Evolutionary conservation across 1,284 basidiomycete genomes (phyloP).

Genomic region (Amylostereum areolatum): DNA sequence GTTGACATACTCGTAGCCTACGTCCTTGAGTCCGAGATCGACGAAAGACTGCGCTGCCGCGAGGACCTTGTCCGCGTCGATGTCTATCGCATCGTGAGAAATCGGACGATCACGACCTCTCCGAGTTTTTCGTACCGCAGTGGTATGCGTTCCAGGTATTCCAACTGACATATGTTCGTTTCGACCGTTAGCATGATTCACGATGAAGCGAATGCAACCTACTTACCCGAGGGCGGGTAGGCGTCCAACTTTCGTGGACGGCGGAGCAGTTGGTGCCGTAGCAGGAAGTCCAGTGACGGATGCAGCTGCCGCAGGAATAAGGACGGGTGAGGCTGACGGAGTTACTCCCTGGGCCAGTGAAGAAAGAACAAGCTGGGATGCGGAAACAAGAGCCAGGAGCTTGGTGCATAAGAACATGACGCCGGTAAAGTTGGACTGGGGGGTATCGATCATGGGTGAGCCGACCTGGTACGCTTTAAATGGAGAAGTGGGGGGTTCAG

Average conservation of each 20-base stretch:
- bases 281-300: too few species aligned
- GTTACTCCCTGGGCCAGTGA: too few species aligned
- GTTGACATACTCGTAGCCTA: conserved; percentile 49
- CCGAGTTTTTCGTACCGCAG: too few species aligned
- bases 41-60: conserved; percentile 42
- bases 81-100: conserved; percentile 2
- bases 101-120: background rate
- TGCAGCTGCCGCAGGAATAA: too few species aligned
- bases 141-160: conserved; percentile 50
- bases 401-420: too few species aligned
- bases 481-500: too few species aligned
- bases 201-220: background rate
- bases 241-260: conserved; percentile 24
- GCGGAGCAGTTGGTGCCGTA: conserved; percentile 23
- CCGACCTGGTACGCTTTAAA: too few species aligned
- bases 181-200: background rate
- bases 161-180: conserved; percentile 33
- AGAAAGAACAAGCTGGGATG: too few species aligned
- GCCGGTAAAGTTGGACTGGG: too few species aligned
- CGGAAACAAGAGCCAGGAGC: too few species aligned
- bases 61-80: conserved; percentile 34
- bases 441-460: too few species aligned
- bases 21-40: conserved; percentile 41
- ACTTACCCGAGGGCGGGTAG: conserved; percentile 31
- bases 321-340: too few species aligned